A percentile compares a stretch with the other conserved stretches of the same genome.
Conservation (phyloP, 2,329 filamentous ascomycete species). For the Teratosphaeria nubilosa region DNA sequence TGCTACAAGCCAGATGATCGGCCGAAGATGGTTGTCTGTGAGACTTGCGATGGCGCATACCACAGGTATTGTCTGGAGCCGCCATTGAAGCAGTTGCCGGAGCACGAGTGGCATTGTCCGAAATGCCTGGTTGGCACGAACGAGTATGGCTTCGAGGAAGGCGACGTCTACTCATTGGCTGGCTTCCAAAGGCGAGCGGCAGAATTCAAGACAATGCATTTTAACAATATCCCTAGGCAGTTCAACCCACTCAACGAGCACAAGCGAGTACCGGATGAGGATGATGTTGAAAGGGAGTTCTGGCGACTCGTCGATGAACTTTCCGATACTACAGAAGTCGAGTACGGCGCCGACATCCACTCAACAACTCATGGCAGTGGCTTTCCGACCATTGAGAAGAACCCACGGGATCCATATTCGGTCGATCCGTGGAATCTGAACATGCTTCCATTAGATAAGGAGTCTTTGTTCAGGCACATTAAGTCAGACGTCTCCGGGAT, state of each 20-base stretch:
- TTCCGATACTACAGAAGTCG: slow-evolving; percentile 92
- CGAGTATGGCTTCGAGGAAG: slow-evolving; percentile 95
- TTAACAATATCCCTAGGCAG: slow-evolving; percentile 48
- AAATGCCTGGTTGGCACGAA: slow-evolving; percentile 91
- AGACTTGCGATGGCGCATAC: slow-evolving; percentile 82
- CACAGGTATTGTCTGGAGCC: slow-evolving; percentile 86
- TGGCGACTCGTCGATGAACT: slow-evolving; percentile 91
- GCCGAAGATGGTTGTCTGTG: slow-evolving; percentile 66
- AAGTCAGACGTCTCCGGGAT: slow-evolving; percentile 98
- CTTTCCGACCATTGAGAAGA: slow-evolving; percentile 86
- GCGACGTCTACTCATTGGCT: slow-evolving; percentile 85
- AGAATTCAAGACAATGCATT: slow-evolving; percentile 90
- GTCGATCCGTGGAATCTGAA: slow-evolving; percentile 95
- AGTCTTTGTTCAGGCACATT: slow-evolving; percentile 92
- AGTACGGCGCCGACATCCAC: slow-evolving; percentile 96
- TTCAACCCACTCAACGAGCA: slow-evolving; percentile 77
- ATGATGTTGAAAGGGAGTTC: slow-evolving; percentile 93
- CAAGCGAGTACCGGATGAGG: slow-evolving; percentile 73
- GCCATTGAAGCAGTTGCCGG: slow-evolving; percentile 66
- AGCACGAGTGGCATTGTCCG: slow-evolving; percentile 91
- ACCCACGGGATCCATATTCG: slow-evolving; percentile 77
- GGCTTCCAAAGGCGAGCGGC: slow-evolving; percentile 95
- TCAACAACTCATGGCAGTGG: slow-evolving; percentile 96
- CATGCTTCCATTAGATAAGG: slow-evolving; percentile 76
- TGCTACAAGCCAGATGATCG: slow-evolving; percentile 72